These are phyloP conservation scores for Claviceps maximensis DNA, from an alignment of 2,329 filamentous ascomycete genomes.

Conservation along the genomic window DNA sequence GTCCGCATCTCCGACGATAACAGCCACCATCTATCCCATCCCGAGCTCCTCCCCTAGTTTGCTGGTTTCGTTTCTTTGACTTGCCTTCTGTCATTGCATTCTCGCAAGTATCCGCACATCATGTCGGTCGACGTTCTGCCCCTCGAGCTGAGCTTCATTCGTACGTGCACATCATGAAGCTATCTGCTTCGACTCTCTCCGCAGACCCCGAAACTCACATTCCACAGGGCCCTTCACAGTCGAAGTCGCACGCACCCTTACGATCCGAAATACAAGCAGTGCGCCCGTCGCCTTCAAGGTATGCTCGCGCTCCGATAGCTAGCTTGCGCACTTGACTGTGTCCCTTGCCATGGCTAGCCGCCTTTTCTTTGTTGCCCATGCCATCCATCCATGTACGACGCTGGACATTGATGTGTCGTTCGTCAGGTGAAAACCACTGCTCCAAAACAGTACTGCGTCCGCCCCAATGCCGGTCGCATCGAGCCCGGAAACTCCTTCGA, in stretches of 20 bases:
- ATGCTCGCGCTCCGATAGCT: conserved; percentile 16
- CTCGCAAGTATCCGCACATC: conserved; percentile 18
- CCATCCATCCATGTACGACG: background rate
- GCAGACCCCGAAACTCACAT: conserved; percentile 7
- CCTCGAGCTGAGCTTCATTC: conserved; percentile 80
- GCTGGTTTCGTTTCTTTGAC: background rate
- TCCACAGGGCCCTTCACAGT: conserved; percentile 49
- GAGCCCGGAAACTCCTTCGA: conserved; percentile 82
- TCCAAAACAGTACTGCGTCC: conserved; percentile 98
- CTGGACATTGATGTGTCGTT: background rate
- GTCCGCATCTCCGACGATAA: background rate
- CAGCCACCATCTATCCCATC: background rate
- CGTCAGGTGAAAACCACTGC: conserved; percentile 92
- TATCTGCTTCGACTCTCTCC: background rate
- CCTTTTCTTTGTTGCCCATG: background rate
- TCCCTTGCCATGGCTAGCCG: background rate
- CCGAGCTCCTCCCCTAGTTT: background rate
- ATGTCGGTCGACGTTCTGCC: conserved; percentile 97
- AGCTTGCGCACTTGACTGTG: background rate
- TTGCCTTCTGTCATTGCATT: background rate
- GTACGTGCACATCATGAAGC: conserved; percentile 40
- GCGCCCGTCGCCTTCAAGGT: conserved; percentile 59
- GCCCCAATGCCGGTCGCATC: conserved; percentile 92
- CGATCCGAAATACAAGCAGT: conserved; percentile 50
- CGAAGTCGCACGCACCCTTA: conserved; percentile 52